Percentiles rank a stretch among this genome's conserved stretches.
These are phyloP conservation scores for Leccinellum rugosiceps DNA, from an alignment of 768 basidiomycete genomes.

Conservation along the genomic window DNA sequence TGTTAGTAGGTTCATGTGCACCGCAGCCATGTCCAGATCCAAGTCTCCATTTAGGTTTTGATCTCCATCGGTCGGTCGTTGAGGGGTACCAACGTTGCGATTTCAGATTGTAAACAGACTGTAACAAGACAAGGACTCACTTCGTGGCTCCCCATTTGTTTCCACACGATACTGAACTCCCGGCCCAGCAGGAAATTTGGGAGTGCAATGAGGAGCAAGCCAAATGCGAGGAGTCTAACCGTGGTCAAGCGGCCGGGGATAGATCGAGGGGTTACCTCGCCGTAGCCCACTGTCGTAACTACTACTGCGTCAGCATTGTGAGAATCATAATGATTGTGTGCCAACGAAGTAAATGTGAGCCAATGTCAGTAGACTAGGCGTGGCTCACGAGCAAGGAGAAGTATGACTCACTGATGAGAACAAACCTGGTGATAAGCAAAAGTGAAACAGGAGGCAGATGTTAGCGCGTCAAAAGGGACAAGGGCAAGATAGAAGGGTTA, in stretches of 20 bases:
- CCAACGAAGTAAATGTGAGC: not conserved
- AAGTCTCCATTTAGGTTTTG: no score
- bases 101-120: no score
- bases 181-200: conserved; percentile 90
- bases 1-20: no score
- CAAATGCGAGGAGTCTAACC: conserved; percentile 80
- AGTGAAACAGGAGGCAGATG: not conserved
- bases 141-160: conserved; percentile 60
- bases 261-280: conserved; percentile 86
- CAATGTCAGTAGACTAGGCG: no score
- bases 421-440: conserved; percentile 45
- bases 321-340: no score
- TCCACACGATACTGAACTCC: conserved; percentile 91
- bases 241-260: conserved; percentile 85
- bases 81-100: no score
- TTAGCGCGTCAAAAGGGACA: not conserved
- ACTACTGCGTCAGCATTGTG: no score
- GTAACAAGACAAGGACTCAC: no score
- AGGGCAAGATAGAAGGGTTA: conserved; percentile 34
- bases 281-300: conserved; percentile 87
- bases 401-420: conserved; percentile 75
- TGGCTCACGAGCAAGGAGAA: no score
- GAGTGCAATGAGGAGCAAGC: conserved; percentile 83
- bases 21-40: no score
- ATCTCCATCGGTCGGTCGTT: no score